These are phyloP conservation scores for Cornus kousa DNA, from an alignment of 148 eudicot species.

Conservation along the genomic window DNA sequence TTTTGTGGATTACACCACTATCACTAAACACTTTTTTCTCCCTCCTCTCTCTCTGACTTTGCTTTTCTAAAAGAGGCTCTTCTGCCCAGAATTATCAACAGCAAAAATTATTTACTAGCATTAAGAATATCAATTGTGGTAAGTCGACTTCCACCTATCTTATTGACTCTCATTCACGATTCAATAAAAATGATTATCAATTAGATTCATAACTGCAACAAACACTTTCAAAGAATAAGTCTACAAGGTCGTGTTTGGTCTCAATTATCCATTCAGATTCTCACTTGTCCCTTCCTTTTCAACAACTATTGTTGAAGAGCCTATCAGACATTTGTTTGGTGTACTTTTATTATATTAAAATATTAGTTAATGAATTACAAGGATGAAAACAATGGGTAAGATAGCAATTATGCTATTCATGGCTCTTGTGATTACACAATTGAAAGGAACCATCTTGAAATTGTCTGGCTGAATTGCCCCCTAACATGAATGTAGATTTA, in stretches of 20 bases:
- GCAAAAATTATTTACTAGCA: neutral
- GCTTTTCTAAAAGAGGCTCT: no score
- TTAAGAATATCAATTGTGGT: neutral
- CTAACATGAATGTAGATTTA: no score
- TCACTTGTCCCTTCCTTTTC: neutral
- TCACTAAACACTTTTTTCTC: no score
- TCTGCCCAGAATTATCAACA: no score
- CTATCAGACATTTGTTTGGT: neutral
- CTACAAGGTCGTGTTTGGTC: neutral
- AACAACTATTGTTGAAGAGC: neutral
- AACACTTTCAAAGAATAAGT: neutral
- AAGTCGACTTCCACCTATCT: neutral
- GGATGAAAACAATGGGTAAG: neutral
- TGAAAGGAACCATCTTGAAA: neutral
- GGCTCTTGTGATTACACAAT: constrained; percentile 1
- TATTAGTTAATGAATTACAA: no score
- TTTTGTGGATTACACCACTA: no score
- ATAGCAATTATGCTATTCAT: neutral
- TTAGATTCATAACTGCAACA: neutral
- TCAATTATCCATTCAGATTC: neutral
- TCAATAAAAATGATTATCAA: neutral
- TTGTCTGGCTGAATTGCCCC: no score
- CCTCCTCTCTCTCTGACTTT: no score
- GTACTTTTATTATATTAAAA: neutral
- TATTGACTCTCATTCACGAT: neutral